Evolutionary conservation across 2,329 filamentous ascomycete species (phyloP), one percentile per base, ranked within the genome.

Genomic region (Calonectria crousiana): DNA sequence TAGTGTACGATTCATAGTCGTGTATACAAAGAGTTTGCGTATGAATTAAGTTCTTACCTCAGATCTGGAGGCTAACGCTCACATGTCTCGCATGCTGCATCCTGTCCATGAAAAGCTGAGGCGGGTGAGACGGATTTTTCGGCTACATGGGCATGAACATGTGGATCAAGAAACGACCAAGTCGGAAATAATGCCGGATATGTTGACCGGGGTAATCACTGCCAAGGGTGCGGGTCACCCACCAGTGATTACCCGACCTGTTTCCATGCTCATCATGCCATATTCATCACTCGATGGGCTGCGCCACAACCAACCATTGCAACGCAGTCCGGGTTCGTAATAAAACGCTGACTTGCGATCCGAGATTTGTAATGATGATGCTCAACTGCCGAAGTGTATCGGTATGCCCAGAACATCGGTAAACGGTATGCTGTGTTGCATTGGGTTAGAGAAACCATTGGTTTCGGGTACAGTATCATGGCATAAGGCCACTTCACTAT

Each of bases 151-250:
- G 28, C 26, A 26, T 41, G n/a, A 62, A 36, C 36, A 28, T 41
- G 56, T 41, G 56, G 56, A 41, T 18, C 34, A 41, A 62, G 38
- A 16, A 38, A 10, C 23, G 30, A 34, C 56, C 23, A 62, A 62
- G 36, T 20, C 56, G 56, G 56, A 38, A 62, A 62, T 62, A 62
- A 36, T 41, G 34, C 56, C 36, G 56, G 56, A 62, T 28, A 60
- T 44, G 56, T 41, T 34, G 23, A 41, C 36, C 56, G 36, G 56
- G n/a, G 13, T 41, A 23, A 18, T 20, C 10, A 38, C 20, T 10
- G 18, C 20, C 36, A 62, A 26, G n/a, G 18, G 20, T 36, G 56
- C 36, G 56, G 56, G 56, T 30, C 56, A 13, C 23, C 5, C 44
- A 13, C 10, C 44, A 23, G 4, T 23, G 44, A 28, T 8, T 8